Conservation (phyloP, 2,329 filamentous ascomycete genomes). For the Cladophialophora carrionii region DNA sequence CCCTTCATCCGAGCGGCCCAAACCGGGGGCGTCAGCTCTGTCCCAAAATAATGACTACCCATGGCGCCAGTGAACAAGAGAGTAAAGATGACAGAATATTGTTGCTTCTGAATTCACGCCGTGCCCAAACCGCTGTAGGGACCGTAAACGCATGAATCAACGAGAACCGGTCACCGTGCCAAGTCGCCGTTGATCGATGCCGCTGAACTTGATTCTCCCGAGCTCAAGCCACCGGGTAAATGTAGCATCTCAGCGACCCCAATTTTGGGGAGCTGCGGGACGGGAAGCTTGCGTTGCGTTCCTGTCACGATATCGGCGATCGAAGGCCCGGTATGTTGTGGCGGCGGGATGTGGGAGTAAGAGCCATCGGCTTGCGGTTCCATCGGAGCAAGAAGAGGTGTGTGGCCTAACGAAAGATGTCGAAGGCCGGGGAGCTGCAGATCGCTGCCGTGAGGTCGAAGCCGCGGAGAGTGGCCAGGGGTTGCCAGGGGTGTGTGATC, state of each 20-base stretch:
- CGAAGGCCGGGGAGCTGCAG: slow-evolving; percentile 87
- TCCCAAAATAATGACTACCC: slow-evolving; percentile 6
- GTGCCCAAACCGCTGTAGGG: slow-evolving; percentile 2
- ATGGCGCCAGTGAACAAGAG: slow-evolving; percentile 6
- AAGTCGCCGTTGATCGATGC: slow-evolving; percentile 73
- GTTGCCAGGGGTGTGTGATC: slow-evolving; percentile 99
- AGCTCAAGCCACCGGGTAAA: slow-evolving; percentile 66
- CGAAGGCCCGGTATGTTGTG: slow-evolving; percentile 69
- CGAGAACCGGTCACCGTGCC: slow-evolving; percentile 20
- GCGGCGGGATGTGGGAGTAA: slow-evolving; percentile 57
- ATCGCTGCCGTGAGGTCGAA: slow-evolving; percentile 74
- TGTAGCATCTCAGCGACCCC: slow-evolving; percentile 83
- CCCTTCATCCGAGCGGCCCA: slow-evolving; percentile 15
- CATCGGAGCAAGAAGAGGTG: slow-evolving; percentile 71
- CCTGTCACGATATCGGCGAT: slow-evolving; percentile 95
- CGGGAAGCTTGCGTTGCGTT: slow-evolving; percentile 84
- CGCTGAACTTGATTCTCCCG: slow-evolving; percentile 74
- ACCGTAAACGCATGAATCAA: slow-evolving; percentile 1
- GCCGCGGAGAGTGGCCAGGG: slow-evolving; percentile 88
- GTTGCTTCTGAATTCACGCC: slow-evolving; percentile 8
- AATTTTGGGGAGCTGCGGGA: slow-evolving; percentile 85
- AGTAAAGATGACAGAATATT: slow-evolving; percentile 10
- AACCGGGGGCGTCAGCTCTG: slow-evolving; percentile 7
- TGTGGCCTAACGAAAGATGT: slow-evolving; percentile 67
- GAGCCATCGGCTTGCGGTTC: slow-evolving; percentile 66